A percentile compares a stretch with the other conserved stretches of the same genome.
These are phyloP conservation scores for Beauveria bassiana DNA, from an alignment of 2,329 filamentous ascomycete species.

Conservation along the genomic window DNA sequence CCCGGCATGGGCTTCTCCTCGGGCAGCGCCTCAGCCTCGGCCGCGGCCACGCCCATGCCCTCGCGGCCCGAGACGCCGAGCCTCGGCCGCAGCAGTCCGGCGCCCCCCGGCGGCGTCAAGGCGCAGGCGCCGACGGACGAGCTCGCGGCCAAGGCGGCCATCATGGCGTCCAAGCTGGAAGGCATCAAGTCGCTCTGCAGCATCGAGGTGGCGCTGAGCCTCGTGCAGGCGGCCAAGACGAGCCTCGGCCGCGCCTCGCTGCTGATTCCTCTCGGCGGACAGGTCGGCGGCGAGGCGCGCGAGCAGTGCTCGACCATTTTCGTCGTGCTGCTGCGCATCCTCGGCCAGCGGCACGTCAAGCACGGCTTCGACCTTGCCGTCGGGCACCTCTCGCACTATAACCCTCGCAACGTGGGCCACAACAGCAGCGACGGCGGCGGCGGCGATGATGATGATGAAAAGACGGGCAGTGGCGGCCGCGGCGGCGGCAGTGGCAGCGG, in stretches of 20 bases:
- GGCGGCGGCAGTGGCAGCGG: slow-evolving; percentile 23
- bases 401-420: slow-evolving; percentile 72
- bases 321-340: slow-evolving; percentile 70
- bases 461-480: slow-evolving; percentile 39
- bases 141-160: slow-evolving; percentile 90
- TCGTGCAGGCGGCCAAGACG: slow-evolving; percentile 83
- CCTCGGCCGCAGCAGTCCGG: slow-evolving; percentile 28
- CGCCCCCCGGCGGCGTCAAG: slow-evolving; percentile 41
- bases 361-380: slow-evolving; percentile 92
- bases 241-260: slow-evolving; percentile 78
- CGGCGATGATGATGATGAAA: slow-evolving; percentile 16
- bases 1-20: slow-evolving; percentile 59
- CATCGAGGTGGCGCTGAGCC: slow-evolving; percentile 84
- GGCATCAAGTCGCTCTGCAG: slow-evolving; percentile 93
- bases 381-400: slow-evolving; percentile 82
- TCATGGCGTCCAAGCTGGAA: slow-evolving; percentile 91
- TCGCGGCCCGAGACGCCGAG: slow-evolving; percentile 46
- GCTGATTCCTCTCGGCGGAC: slow-evolving; percentile 73
- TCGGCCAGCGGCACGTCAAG: slow-evolving; percentile 82
- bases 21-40: slow-evolving; percentile 27
- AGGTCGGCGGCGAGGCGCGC: slow-evolving; percentile 72
- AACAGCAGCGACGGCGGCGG: slow-evolving; percentile 34
- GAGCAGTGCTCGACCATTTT: slow-evolving; percentile 90
- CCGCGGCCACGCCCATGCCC: slow-evolving; percentile 25
- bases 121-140: slow-evolving; percentile 84